Base-by-base conservation (phyloP, 169 alveolate species). In the Plasmodium relictum region DNA sequence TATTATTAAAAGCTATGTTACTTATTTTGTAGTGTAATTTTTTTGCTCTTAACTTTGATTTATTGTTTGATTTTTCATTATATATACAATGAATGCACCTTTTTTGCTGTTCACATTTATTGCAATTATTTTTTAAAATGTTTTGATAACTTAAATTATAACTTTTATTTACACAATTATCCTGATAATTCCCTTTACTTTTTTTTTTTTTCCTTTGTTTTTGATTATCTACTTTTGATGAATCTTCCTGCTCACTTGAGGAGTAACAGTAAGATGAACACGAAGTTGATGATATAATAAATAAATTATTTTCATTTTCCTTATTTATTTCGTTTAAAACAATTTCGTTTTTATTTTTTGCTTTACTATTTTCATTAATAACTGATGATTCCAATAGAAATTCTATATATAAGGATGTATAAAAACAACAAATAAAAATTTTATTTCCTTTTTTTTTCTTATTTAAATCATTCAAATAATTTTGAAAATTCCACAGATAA, bases 251-350 rank as follows among this genome's bases (percentile, higher is more conserved):
- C 10, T 74, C 92, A 31, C 92, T 71, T 9, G 92, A 86, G 10
- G 91, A 83, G 44, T 68, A 83, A 48, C 72, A 83, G 26, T 83
- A 83, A 12, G 92, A 69, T 7, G 92, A 86, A 6, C 83, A 86
- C 8, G 92, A 86, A 4, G 92, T 71, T 2, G 92, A 86, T 8
- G 92, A 86, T 86, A 86, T 86, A 14, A 86, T 76, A 71, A 71
- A 86, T 20, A 86, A 18, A 58, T 86, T 72, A 31, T 86, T 74
- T 24, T 86, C 76, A 10, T 59, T 58, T 86, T 78, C 89, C 14
- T 50, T 69, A 42, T 74, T 74, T 50, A 74, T 48, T 44, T 74
- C 70, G 63, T 59, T 74, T 14, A 45, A 12, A 0, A 31, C 63
- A 42, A 63, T 69, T n/a, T 42, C 48, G 22, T 31, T 42, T 9